Evolutionary conservation across 495 filamentous ascomycete species (phyloP), one percentile per base, ranked within the genome.

Genomic region (Penicillium daleae): DNA sequence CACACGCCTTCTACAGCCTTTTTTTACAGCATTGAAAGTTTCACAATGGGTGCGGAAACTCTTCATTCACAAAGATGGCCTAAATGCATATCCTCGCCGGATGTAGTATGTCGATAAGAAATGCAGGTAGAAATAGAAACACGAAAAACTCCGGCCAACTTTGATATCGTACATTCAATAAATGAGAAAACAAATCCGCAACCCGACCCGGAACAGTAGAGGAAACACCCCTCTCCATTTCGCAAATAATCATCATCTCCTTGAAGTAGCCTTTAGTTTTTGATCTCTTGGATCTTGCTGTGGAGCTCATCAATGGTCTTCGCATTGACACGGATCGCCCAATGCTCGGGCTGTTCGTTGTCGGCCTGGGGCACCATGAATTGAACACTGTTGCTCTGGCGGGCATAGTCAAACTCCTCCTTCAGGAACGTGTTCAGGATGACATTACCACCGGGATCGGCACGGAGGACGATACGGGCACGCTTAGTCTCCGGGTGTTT

Each of bases 391-490:
- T 85, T 89, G 22, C 74, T 76, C 6, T 72, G 76, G 6, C 73
- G 67, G 53, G 80, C 80, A 73, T 92, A 93, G 2, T 78, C 79
- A 8, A 88, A 73, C 15, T 82, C 74, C 26, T 85, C 78, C 33
- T 88, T 79, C 21, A 92, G 69, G 15, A 76, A 67, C 39, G 88
- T 84, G 76, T 93, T 93, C 58, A 93, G 69, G 5, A 89, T 78
- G 17, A 93, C 72, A 19, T 86, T 85, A 24, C 90, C 90, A 61
- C 86, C 83, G 0, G 89, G 89, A 54, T 92, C 89, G 15, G 82
- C 84, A 31, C 90, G 83, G 51, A 92, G 67, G 27, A 94, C 74
- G 57, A 92, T 72, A 37, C 91, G 86, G 12, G 86, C 80, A 13
- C 80, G 79, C 1, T 82, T 82, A 0, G 86, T 90, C 1, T 79